Evolutionary conservation across 192 early-diverging fungal genomes (phyloP).

Genomic region (Coemansia umbellata): DNA sequence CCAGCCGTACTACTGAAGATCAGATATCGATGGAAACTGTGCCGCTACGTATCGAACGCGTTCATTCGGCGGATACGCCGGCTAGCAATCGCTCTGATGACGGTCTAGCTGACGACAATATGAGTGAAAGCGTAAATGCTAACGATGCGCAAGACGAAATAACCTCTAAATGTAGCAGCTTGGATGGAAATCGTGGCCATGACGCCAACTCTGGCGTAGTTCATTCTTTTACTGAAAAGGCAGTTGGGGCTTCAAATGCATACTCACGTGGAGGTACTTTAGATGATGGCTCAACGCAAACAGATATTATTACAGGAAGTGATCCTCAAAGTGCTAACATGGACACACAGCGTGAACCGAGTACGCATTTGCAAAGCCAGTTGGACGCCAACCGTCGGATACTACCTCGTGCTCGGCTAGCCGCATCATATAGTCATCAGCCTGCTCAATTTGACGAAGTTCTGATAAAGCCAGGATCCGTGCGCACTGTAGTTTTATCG

Average conservation of each 20-base stretch:
- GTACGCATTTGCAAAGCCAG: background rate
- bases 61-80: background rate
- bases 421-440: slow-evolving; percentile 5
- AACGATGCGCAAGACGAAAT: slow-evolving; percentile 2
- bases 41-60: background rate
- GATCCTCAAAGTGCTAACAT: background rate
- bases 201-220: background rate
- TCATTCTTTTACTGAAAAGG: background rate
- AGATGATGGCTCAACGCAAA: background rate
- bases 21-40: background rate
- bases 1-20: background rate
- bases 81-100: slow-evolving; percentile 4
- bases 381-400: slow-evolving; percentile 1
- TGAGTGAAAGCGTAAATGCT: background rate
- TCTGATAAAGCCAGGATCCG: slow-evolving; percentile 74
- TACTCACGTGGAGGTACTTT: background rate
- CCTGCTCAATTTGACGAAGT: slow-evolving; percentile 70
- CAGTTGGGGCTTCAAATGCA: background rate
- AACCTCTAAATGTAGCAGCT: slow-evolving; percentile 4
- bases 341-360: background rate
- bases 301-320: background rate
- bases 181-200: background rate
- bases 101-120: slow-evolving; percentile 4
- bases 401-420: slow-evolving; percentile 1
- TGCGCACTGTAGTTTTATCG: slow-evolving; percentile 76